Conservation (phyloP, 129 eudicot species). For the Tagetes patula region DNA sequence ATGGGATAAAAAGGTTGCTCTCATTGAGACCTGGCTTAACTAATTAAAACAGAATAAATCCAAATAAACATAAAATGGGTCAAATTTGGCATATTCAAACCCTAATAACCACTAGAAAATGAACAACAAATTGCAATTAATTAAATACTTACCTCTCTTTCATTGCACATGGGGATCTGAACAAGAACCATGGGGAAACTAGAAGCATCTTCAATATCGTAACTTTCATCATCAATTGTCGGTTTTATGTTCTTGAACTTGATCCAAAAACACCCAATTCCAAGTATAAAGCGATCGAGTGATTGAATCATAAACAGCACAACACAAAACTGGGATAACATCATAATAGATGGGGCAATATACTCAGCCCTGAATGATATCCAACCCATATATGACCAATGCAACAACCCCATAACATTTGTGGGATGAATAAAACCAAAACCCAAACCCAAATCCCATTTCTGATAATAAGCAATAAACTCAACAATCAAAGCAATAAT, state of each 20-base stretch:
- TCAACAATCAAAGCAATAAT: constrained; percentile 54
- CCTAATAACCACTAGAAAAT: background rate
- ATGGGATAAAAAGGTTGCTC: no score
- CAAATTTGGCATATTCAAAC: background rate
- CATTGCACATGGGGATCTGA: constrained; percentile 97
- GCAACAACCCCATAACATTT: constrained; percentile 54
- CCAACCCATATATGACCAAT: constrained; percentile 78
- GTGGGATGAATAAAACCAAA: constrained; percentile 40
- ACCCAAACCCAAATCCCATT: constrained; percentile 71
- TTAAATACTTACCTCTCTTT: constrained; percentile 62
- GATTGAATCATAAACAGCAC: constrained; percentile 88
- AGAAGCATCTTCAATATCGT: constrained; percentile 62
- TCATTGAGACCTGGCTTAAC: no score
- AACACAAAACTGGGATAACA: constrained; percentile 63
- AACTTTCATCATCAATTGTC: constrained; percentile 40
- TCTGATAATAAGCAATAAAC: constrained; percentile 62
- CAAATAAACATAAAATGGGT: background rate
- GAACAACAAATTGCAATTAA: background rate
- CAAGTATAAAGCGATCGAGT: constrained; percentile 62
- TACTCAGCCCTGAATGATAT: constrained; percentile 63
- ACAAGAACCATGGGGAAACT: constrained; percentile 90
- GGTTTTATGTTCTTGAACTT: constrained; percentile 73
- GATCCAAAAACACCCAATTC: constrained; percentile 83
- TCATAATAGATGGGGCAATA: constrained; percentile 56
- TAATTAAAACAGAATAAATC: background rate